Conservation (phyloP, 345 rosid species). For the Dimocarpus longan region DNA sequence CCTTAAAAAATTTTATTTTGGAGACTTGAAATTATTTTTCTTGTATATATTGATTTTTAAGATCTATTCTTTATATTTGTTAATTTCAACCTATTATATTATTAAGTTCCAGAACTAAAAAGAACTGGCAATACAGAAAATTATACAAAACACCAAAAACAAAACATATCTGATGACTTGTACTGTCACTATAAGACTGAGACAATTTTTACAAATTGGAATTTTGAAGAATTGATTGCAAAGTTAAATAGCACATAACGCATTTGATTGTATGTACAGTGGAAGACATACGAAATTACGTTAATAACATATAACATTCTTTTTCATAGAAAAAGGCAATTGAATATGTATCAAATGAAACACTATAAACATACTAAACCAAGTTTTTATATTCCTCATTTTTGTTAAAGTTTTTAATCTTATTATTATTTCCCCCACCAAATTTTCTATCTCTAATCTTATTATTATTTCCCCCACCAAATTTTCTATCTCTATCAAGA, state of each 20-base stretch:
- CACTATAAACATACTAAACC: neutral
- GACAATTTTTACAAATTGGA: neutral
- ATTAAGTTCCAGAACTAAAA: neutral
- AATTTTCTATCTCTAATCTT: neutral
- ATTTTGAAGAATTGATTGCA: neutral
- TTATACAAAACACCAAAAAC: neutral
- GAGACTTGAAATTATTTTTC: neutral
- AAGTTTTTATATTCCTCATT: neutral
- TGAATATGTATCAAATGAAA: neutral
- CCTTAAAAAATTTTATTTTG: neutral
- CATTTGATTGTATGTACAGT: neutral
- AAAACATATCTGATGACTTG: neutral
- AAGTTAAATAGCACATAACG: neutral
- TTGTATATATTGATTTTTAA: too few relatives aligned
- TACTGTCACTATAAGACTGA: neutral
- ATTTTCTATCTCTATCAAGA: neutral
- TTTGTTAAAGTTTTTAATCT: neutral
- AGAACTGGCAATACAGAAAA: neutral
- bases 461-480: neutral
- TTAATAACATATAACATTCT: neutral
- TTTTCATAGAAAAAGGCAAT: neutral
- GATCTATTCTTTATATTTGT: neutral
- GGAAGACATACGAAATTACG: neutral
- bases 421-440: neutral
- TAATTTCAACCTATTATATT: too few relatives aligned